Evolutionary conservation across 2,329 filamentous ascomycete species (phyloP).

Genomic region (Aureobasidium subglaciale): DNA sequence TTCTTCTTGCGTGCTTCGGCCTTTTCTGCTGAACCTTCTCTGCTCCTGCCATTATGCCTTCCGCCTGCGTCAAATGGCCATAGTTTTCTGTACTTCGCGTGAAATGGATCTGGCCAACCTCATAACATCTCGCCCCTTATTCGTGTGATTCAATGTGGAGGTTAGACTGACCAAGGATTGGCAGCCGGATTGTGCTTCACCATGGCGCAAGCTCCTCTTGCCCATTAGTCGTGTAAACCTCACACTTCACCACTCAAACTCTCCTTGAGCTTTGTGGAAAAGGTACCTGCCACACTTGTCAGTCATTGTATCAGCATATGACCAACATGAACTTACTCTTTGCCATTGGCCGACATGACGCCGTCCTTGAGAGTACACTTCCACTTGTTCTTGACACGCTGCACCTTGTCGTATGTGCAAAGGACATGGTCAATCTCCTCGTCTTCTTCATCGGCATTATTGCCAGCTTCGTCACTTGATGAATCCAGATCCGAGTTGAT

Average conservation of each 20-base stretch:
- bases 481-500: slow-evolving; percentile 99
- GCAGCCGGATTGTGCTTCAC: too few relatives aligned
- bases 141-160: too few relatives aligned
- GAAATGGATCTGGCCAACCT: too few relatives aligned
- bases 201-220: too few relatives aligned
- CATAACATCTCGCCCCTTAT: too few relatives aligned
- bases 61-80: too few relatives aligned
- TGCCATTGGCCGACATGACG: slow-evolving; percentile 84
- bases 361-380: slow-evolving; percentile 99
- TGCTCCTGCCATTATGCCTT: too few relatives aligned
- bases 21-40: too few relatives aligned
- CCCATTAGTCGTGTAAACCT: not conserved
- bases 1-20: too few relatives aligned
- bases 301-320: not conserved
- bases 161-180: too few relatives aligned
- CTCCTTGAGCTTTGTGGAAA: slow-evolving; percentile 94
- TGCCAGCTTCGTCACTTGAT: slow-evolving; percentile 67
- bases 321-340: slow-evolving; percentile 54
- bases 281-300: slow-evolving; percentile 56
- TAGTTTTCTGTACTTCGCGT: too few relatives aligned
- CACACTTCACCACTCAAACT: slow-evolving; percentile 81
- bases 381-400: slow-evolving; percentile 93
- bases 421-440: slow-evolving; percentile 87
- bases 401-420: slow-evolving; percentile 98
- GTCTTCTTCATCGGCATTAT: slow-evolving; percentile 68